Evolutionary conservation across 345 rosid genomes (phyloP), one percentile per base, ranked within the genome.

Genomic region (Hibiscus mutabilis): DNA sequence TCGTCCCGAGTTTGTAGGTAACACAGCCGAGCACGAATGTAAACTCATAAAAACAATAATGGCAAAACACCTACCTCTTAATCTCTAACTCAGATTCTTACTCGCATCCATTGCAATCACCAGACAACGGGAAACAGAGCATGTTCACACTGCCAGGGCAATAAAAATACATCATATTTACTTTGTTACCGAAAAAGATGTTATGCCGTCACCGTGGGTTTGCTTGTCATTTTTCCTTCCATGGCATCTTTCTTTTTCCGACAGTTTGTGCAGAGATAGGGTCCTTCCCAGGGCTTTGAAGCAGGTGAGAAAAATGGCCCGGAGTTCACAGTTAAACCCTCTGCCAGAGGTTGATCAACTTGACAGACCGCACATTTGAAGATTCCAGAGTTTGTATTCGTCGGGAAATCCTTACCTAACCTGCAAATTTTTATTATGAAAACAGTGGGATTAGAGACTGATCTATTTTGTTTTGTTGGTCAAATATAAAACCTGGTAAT

Each of bases 341-440:
- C 97, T 40, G 66, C 72, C 0, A 85, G 89, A 64, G 91, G 80
- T 79, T 96, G 93, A 79, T 96, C 95, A 44, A 75, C 84, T 84
- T 96, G 99, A 83, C 98, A 96, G 66, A 96, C 93, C n/a, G 99
- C 99, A 77, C 99, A 96, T 84, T 77, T 92, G 75, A 84, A 78
- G 52, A 87, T 76, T 75, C 99, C 94, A 0, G 85, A 80, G 75
- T 79, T 84, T 33, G 81, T 63, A 67, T 83, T 73, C 40, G 72
- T 79, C 27, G 89, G 91, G 58, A 82, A 69, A 78, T 91, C 85
- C 81, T 84, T 92, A 27, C 99, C 98, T 78, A 96, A 77, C 84
- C 99, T 96, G 93, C 84, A 85, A 75, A 21, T 73, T 60, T 71
- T 37, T 18, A 19, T 37, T 16, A 47, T n/a, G 35, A 24, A 60